Evolutionary conservation across 495 filamentous ascomycete species (phyloP), one percentile per base, ranked within the genome.

Genomic region (Penicillium flavigenum): DNA sequence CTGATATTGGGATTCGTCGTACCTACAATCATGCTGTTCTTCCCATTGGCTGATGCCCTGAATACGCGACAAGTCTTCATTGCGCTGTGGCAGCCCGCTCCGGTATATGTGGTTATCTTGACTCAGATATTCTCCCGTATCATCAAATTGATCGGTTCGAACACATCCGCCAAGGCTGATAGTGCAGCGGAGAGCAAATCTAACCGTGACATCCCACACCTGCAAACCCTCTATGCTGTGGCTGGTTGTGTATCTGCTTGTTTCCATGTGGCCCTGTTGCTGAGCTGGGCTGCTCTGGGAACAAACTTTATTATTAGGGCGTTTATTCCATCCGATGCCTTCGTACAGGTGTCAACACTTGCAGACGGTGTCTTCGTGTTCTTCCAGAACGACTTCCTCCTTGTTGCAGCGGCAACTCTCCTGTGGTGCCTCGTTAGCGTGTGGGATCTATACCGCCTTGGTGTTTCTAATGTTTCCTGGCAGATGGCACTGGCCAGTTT

Each of bases 341-440:
- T 64, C 14, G 62, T 22, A 7, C 50, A 29, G 17, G 60, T 56
- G 22, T 19, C 44, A 16, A 56, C 24, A 4, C 45, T 66, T 26
- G 54, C 48, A 20, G 63, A 63, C 12, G 60, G 57, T 6, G 36
- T 57, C n/a, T 58, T 59, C n/a, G 44, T 63, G 11, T 63, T 60
- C 44, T 57, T 63, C 38, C 63, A 63, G 22, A 63, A 66, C 47
- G 63, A 63, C 17, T 60, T 59, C 42, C 27, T 63, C 2, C 46
- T 63, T 36, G 49, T 39, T 22, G 41, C 60, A 9, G 45, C 24
- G 2, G 51, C 63, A 10, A 53, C 36, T 12, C 39, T 66, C 19
- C 14, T 66, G 14, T 60, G 57, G 57, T 56, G 53, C n/a, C 38
- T 51, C 36, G 43, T 46, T 19, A 66, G 50, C 29, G 20, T 63